Conservation (phyloP, 345 rosid genomes). For the Eucalyptus virginea region DNA sequence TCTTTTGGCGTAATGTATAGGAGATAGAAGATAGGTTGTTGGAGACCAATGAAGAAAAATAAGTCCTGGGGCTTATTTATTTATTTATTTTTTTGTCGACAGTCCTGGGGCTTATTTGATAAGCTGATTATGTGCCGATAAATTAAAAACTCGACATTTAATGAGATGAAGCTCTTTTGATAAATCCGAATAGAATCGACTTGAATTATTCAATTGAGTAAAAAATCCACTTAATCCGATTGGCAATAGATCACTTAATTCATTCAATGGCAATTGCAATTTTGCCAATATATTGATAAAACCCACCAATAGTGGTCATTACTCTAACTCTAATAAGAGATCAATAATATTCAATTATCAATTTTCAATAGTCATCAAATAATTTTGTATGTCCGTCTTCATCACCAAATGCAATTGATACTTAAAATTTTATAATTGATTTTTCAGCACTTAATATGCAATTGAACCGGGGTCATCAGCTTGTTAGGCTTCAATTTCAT, state of each 20-base stretch:
- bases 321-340: not conserved
- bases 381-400: not conserved
- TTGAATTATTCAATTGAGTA: not conserved
- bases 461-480: rapidly evolving
- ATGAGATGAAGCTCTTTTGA: not conserved
- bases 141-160: not conserved
- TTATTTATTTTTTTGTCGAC: too few relatives aligned
- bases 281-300: not conserved
- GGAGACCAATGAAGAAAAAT: not conserved
- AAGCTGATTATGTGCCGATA: not conserved
- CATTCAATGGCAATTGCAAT: not conserved
- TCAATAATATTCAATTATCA: not conserved
- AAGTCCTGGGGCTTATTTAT: not conserved
- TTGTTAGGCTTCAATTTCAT: not conserved
- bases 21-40: not conserved
- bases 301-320: not conserved
- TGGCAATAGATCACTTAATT: not conserved
- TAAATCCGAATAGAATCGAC: not conserved
- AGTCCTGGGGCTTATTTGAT: not conserved
- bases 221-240: not conserved
- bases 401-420: rapidly evolving
- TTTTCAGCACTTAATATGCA: not conserved
- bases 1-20: not conserved
- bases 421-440: not conserved
- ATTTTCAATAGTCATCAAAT: not conserved